Conservation (phyloP, 1,284 basidiomycete species). For the Papiliotrema flavescens region DNA sequence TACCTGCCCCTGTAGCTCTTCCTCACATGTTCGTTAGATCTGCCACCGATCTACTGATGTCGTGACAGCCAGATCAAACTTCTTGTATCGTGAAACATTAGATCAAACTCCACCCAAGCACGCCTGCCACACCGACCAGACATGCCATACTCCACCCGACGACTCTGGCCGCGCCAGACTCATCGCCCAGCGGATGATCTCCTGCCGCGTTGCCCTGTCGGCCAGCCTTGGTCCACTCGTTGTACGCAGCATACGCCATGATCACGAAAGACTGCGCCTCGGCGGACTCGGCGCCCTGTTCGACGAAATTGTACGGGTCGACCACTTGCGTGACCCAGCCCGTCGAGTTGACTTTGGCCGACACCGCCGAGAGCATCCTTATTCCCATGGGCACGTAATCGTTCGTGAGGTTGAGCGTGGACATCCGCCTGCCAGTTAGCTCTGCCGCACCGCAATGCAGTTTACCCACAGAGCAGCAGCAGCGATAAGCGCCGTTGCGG, state of each 20-base stretch:
- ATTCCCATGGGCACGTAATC: constrained; percentile 35
- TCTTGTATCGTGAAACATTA: no score
- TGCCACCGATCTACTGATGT: no score
- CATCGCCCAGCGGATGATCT: constrained; percentile 17
- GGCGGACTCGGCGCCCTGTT: constrained; percentile 56
- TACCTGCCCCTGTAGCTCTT: no score
- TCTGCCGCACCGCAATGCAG: no score
- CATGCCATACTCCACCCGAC: not conserved
- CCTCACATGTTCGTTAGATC: no score
- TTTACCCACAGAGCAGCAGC: constrained; percentile 62
- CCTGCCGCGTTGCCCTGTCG: constrained; percentile 50
- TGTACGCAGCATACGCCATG: constrained; percentile 65
- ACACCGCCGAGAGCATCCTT: constrained; percentile 34
- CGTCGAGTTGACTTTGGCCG: constrained; percentile 46
- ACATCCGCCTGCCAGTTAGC: constrained; percentile 31
- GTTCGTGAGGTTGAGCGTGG: constrained; percentile 43
- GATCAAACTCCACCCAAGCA: not conserved
- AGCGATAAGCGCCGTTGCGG: constrained; percentile 71
- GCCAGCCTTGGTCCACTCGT: constrained; percentile 62
- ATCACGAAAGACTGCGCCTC: constrained; percentile 70
- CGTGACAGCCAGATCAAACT: no score
- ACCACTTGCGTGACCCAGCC: constrained; percentile 69
- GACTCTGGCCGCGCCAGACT: constrained; percentile 3
- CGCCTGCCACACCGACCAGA: not conserved
- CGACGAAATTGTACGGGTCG: constrained; percentile 59